These are phyloP conservation scores for Rhodotorula sp. DNA, from an alignment of 1,284 basidiomycete genomes.

Conservation along the genomic window DNA sequence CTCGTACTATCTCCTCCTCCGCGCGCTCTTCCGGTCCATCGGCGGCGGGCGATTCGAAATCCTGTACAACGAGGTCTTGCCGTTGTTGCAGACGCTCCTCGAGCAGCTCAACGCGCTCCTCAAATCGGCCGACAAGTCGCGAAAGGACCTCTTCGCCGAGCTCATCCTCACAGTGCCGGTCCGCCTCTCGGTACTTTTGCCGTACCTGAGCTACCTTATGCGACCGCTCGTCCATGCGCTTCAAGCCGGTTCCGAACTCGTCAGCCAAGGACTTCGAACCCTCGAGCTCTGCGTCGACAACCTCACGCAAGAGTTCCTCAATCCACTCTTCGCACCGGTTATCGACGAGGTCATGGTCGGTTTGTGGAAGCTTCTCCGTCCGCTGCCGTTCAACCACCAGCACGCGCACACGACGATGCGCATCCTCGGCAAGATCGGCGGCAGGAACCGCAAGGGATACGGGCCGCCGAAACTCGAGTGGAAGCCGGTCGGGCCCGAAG, in stretches of 20 bases:
- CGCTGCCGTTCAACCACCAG: conserved; percentile 83
- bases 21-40: conserved; percentile 93
- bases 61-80: conserved; percentile 94
- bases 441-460: conserved; percentile 84
- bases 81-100: conserved; percentile 93
- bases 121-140: conserved; percentile 60
- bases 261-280: conserved; percentile 93
- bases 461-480: conserved; percentile 77
- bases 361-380: conserved; percentile 84
- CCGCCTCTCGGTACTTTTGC: conserved; percentile 90
- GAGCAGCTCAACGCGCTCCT: conserved; percentile 91
- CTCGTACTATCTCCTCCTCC: conserved; percentile 92
- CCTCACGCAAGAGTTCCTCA: conserved; percentile 95
- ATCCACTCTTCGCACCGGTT: conserved; percentile 91
- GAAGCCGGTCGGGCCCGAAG: conserved; percentile 65
- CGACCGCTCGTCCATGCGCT: conserved; percentile 91
- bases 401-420: conserved; percentile 95
- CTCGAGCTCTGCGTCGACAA: conserved; percentile 99
- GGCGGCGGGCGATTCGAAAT: conserved; percentile 96
- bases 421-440: conserved; percentile 95
- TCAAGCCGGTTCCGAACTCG: conserved; percentile 81
- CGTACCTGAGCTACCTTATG: conserved; percentile 95
- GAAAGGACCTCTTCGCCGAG: conserved; percentile 91
- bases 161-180: conserved; percentile 96
- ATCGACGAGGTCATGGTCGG: conserved; percentile 93